phyloP scores from a whole-genome alignment of 768 basidiomycete genomes.

The Phaeotremella skinneri region DNA sequence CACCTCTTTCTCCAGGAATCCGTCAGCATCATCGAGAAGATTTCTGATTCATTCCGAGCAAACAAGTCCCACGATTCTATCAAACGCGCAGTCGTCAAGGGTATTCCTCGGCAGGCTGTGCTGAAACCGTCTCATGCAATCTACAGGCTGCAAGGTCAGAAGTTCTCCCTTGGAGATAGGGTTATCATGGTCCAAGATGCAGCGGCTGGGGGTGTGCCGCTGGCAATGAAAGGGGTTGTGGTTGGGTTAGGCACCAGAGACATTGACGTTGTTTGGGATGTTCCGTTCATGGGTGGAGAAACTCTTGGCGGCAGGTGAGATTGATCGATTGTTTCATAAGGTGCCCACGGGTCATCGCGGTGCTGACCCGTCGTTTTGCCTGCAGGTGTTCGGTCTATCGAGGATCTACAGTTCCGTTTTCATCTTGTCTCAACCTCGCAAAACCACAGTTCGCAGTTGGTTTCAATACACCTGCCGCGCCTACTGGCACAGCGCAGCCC shows the following conservation, averaged over 20 bases:
- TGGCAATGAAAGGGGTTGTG: slow-evolving; percentile 89
- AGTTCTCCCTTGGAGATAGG: slow-evolving; percentile 82
- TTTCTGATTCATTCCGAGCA: slow-evolving; percentile 67
- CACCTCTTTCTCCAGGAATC: slow-evolving; percentile 59
- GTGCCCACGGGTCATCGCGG: background rate
- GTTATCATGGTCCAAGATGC: slow-evolving; percentile 96
- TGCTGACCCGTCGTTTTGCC: background rate
- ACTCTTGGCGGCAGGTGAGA: slow-evolving; percentile 77
- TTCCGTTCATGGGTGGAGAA: slow-evolving; percentile 86
- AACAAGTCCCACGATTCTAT: slow-evolving; percentile 64
- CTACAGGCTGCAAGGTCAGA: slow-evolving; percentile 84
- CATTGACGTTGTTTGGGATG: slow-evolving; percentile 96
- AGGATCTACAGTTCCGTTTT: slow-evolving; percentile 81
- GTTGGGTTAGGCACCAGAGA: slow-evolving; percentile 80
- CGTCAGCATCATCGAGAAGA: slow-evolving; percentile 71
- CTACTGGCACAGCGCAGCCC: slow-evolving; percentile 49
- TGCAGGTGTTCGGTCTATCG: slow-evolving; percentile 84
- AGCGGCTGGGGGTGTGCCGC: slow-evolving; percentile 71
- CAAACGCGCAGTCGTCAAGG: slow-evolving; percentile 90
- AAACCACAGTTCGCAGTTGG: slow-evolving; percentile 79
- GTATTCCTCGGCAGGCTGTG: slow-evolving; percentile 86
- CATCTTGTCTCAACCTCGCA: slow-evolving; percentile 83
- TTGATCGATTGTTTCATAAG: background rate
- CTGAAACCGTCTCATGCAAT: slow-evolving; percentile 87
- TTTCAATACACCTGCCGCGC: slow-evolving; percentile 51